These are phyloP conservation scores for Canavalia ensiformis DNA, from an alignment of 306 rosid species.

Conservation along the genomic window DNA sequence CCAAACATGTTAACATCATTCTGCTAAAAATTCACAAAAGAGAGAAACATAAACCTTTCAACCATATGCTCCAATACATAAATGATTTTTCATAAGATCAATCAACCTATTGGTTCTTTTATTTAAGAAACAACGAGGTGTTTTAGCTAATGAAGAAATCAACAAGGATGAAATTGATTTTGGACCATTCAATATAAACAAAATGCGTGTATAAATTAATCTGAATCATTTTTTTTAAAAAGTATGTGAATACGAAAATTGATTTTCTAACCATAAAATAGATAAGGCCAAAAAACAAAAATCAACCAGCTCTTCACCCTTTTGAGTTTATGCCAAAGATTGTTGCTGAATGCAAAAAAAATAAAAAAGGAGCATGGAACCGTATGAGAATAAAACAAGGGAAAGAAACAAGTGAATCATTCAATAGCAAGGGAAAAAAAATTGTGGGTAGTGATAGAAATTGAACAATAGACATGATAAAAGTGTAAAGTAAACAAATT, in stretches of 20 bases:
- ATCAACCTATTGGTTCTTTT: not conserved
- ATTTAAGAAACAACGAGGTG: not conserved
- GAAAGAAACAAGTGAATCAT: not conserved
- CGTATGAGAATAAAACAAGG: not conserved
- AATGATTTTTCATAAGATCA: conserved; percentile 34
- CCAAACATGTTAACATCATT: conserved; percentile 22
- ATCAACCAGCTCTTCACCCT: conserved; percentile 13
- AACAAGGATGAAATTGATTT: not conserved
- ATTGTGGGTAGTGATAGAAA: not conserved
- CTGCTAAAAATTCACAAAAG: not conserved
- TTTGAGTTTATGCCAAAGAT: conserved; percentile 15
- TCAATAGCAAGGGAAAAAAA: not conserved
- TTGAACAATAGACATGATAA: not conserved
- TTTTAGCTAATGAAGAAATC: conserved; percentile 35
- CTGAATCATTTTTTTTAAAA: no score
- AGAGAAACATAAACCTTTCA: not conserved
- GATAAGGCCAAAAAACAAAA: not conserved
- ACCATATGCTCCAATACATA: not conserved
- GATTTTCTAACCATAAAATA: no score
- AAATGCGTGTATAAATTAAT: no score
- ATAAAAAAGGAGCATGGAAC: not conserved
- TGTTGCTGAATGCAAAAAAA: conserved; percentile 36
- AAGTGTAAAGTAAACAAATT: not conserved
- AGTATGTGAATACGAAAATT: no score
- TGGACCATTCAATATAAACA: no score